phyloP scores from a whole-genome alignment of 331 rosid species.

The Erythrophleum ivorense region DNA sequence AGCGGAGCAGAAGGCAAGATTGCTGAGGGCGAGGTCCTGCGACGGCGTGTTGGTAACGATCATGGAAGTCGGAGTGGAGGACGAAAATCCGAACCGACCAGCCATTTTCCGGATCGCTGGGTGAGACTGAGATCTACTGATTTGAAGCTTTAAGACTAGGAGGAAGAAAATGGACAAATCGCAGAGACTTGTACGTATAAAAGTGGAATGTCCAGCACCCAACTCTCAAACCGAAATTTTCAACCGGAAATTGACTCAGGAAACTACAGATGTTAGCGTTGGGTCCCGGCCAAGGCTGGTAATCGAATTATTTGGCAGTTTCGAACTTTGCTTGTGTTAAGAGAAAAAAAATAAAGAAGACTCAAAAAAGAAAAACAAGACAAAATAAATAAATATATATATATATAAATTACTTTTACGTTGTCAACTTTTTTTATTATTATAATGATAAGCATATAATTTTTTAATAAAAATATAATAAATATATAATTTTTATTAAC shows the following conservation, averaged over 20 bases:
- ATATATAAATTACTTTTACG: too few species aligned
- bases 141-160: not conserved
- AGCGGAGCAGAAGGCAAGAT: slow-evolving; percentile 73
- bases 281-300: not conserved
- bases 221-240: not conserved
- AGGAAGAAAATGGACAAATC: not conserved
- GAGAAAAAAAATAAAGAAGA: too few species aligned
- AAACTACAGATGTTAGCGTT: not conserved
- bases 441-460: too few species aligned
- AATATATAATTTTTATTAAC: too few species aligned
- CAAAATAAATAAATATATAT: too few species aligned
- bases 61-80: slow-evolving; percentile 54
- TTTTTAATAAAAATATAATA: too few species aligned
- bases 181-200: not conserved
- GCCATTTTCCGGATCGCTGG: slow-evolving; percentile 51
- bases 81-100: slow-evolving; percentile 47
- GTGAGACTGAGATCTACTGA: not conserved
- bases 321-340: not conserved
- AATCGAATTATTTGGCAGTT: too few species aligned
- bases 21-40: slow-evolving; percentile 67
- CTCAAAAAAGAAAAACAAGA: too few species aligned
- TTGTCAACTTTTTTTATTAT: too few species aligned
- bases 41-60: slow-evolving; percentile 71
- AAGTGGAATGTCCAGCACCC: not conserved
- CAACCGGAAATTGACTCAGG: not conserved